phyloP scores from a whole-genome alignment of 1,284 basidiomycete species.

The Trametes pubescens region DNA sequence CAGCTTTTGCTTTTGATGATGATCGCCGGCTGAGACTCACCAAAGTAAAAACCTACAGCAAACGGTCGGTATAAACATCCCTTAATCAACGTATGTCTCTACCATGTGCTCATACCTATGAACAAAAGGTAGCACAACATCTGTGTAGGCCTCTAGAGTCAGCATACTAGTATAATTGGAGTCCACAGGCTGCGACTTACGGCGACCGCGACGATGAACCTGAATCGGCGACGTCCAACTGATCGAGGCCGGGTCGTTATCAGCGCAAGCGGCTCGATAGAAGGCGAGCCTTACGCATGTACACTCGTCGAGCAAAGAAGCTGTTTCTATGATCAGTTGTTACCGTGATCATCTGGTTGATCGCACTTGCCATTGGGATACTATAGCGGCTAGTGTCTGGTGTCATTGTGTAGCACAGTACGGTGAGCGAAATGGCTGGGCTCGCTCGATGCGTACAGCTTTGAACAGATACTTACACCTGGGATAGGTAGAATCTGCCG shows the following conservation, averaged over 20 bases:
- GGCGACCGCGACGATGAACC: background rate
- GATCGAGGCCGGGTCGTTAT: background rate
- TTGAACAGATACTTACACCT: background rate
- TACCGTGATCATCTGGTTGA: no score
- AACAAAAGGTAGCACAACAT: slow-evolving; percentile 5
- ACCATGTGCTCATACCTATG: no score
- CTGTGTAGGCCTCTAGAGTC: background rate
- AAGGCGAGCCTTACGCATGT: background rate
- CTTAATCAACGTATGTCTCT: background rate
- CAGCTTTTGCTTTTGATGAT: no score
- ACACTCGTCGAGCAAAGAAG: slow-evolving; percentile 8
- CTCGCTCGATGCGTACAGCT: background rate
- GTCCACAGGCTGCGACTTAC: background rate
- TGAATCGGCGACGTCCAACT: background rate
- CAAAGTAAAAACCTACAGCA: background rate
- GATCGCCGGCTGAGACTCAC: background rate
- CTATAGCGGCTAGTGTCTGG: background rate
- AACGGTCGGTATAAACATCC: background rate
- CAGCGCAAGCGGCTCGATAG: background rate
- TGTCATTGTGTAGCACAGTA: background rate
- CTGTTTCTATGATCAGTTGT: background rate
- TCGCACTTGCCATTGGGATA: background rate
- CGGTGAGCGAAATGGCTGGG: no score
- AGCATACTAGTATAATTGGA: background rate
- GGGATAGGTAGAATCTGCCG: no score